phyloP scores from a whole-genome alignment of 495 filamentous ascomycete genomes.

The Annulohypoxylon stygium region DNA sequence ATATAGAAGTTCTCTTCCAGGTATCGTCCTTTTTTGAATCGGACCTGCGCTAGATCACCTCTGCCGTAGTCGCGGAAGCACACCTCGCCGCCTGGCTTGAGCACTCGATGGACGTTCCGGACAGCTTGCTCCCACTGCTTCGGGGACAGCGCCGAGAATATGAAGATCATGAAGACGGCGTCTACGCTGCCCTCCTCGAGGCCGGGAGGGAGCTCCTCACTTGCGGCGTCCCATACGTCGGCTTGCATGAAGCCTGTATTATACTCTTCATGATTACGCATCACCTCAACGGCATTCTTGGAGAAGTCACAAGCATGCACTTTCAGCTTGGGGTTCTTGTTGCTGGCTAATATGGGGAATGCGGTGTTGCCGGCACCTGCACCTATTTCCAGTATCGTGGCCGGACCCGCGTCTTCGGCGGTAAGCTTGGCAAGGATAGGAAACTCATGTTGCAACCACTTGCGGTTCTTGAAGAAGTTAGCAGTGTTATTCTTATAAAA shows the following conservation, averaged over 20 bases:
- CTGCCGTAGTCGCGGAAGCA: slow-evolving; percentile 96
- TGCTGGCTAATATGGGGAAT: slow-evolving; percentile 85
- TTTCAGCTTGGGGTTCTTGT: slow-evolving; percentile 81
- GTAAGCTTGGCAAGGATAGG: slow-evolving; percentile 81
- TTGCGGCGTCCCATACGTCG: slow-evolving; percentile 91
- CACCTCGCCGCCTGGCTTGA: slow-evolving; percentile 91
- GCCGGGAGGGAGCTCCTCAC: slow-evolving; percentile 77
- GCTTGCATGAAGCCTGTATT: slow-evolving; percentile 77
- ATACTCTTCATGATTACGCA: slow-evolving; percentile 75
- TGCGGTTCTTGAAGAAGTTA: slow-evolving; percentile 99
- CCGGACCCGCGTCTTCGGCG: slow-evolving; percentile 68
- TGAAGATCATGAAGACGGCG: slow-evolving; percentile 93
- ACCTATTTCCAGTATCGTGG: slow-evolving; percentile 86
- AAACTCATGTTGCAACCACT: slow-evolving; percentile 96
- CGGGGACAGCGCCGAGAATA: slow-evolving; percentile 92
- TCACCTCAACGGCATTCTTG: slow-evolving; percentile 88
- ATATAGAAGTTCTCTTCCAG: slow-evolving; percentile 98
- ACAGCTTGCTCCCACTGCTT: slow-evolving; percentile 86
- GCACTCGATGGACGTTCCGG: slow-evolving; percentile 79
- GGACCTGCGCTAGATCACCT: slow-evolving; percentile 94
- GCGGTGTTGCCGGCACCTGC: slow-evolving; percentile 97
- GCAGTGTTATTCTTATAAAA: slow-evolving; percentile 96
- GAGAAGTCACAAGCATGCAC: slow-evolving; percentile 96
- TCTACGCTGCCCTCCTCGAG: slow-evolving; percentile 83
- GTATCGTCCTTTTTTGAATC: slow-evolving; percentile 93